Evolutionary conservation across 2,329 filamentous ascomycete genomes (phyloP).

Genomic region (Orbilia javanica): DNA sequence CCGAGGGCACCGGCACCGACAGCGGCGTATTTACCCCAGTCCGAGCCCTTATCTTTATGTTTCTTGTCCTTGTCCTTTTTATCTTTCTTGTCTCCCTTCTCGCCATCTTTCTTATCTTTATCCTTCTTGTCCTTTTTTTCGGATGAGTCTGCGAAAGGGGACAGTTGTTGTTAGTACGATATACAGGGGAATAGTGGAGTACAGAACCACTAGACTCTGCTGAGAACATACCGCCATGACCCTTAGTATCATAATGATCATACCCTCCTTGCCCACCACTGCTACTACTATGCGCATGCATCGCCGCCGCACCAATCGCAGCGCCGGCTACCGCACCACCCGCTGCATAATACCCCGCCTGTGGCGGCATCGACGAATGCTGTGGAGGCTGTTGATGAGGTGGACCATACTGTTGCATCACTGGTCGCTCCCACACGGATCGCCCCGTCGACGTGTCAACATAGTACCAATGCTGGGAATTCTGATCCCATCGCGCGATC

Average conservation of each 20-base stretch:
- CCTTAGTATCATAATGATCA: conserved; percentile 41
- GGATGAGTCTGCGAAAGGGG: conserved; percentile 4
- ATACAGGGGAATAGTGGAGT: not conserved
- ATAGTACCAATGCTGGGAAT: conserved; percentile 52
- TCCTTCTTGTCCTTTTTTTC: not conserved
- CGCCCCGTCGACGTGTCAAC: conserved; percentile 36
- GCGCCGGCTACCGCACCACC: not conserved
- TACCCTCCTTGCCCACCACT: not conserved
- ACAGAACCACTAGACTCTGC: not conserved
- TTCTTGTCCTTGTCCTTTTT: conserved; percentile 9
- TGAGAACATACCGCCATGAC: conserved; percentile 29
- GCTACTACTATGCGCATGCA: not conserved
- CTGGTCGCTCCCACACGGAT: conserved; percentile 43
- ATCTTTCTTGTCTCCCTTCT: conserved; percentile 25
- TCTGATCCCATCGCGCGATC: conserved; percentile 49
- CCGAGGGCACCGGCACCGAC: conserved; percentile 39
- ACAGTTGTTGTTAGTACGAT: not conserved
- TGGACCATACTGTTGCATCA: conserved; percentile 14
- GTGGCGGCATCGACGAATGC: not conserved
- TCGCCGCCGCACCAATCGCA: not conserved
- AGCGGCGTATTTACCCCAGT: conserved; percentile 50
- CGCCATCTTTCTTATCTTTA: conserved; percentile 14
- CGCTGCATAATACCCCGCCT: conserved; percentile 12
- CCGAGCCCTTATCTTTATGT: conserved; percentile 37
- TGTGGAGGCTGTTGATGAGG: conserved; percentile 10